Percentiles rank a stretch among this genome's conserved stretches.
Conservation (phyloP, 345 rosid species). For the Trapa bicornis region DNA sequence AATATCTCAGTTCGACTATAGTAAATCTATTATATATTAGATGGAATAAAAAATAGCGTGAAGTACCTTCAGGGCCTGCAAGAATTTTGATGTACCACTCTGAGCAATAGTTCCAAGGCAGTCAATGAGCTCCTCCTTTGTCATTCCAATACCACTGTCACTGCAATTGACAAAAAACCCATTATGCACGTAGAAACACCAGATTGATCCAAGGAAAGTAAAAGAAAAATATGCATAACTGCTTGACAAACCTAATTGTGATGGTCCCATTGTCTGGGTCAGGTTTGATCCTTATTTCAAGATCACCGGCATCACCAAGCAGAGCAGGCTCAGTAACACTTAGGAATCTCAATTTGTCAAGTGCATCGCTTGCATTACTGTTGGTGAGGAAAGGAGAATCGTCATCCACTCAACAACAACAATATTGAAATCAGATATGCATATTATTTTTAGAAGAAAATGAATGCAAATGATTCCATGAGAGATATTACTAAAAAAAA, state of each 20-base stretch:
- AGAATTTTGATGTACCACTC: constrained; percentile 92
- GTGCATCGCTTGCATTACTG: constrained; percentile 99
- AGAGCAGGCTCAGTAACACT: constrained; percentile 89
- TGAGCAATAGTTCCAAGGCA: constrained; percentile 99
- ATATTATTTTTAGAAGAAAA: not conserved
- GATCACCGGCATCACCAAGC: constrained; percentile 80
- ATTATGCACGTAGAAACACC: not conserved
- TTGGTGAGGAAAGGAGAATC: not conserved
- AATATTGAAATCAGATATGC: not conserved
- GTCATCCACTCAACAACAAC: not conserved
- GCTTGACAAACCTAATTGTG: constrained; percentile 48
- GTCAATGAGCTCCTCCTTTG: constrained; percentile 82
- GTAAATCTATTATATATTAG: not conserved
- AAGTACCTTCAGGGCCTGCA: constrained; percentile 79
- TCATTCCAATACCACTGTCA: constrained; percentile 98
- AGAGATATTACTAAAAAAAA: not conserved
- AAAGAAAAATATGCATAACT: too few species aligned
- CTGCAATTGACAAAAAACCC: constrained; percentile 27
- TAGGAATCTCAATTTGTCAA: constrained; percentile 86
- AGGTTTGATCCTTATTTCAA: constrained; percentile 79
- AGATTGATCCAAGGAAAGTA: not conserved
- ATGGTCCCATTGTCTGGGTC: constrained; percentile 86
- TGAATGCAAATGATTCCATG: not conserved
- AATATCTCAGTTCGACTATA: not conserved
- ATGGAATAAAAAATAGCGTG: not conserved